These are phyloP conservation scores for Keqinozyma sinolaborantium DNA, from an alignment of 1,139 yeast genomes.

Conservation along the genomic window DNA sequence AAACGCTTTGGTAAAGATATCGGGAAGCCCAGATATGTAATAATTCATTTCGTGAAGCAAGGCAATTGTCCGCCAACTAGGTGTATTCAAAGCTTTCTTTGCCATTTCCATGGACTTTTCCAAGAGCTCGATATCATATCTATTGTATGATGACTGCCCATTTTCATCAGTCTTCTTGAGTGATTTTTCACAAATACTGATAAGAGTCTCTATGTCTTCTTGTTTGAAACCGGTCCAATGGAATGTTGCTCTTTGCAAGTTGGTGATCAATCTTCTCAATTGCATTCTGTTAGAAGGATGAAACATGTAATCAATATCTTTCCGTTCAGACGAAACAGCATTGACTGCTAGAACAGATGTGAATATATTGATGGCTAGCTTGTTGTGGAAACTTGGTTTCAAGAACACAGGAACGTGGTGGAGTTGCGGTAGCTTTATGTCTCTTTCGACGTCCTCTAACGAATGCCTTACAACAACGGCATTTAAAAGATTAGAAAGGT, in stretches of 20 bases:
- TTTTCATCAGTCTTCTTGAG: constrained; percentile 28
- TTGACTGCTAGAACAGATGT: constrained; percentile 66
- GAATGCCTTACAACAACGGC: constrained; percentile 55
- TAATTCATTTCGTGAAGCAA: constrained; percentile 63
- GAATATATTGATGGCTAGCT: constrained; percentile 57
- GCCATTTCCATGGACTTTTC: constrained; percentile 41
- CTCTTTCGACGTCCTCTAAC: constrained; percentile 47
- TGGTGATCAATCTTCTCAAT: constrained; percentile 53
- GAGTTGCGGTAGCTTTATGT: constrained; percentile 55
- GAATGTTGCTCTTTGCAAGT: constrained; percentile 64
- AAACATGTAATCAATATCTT: constrained; percentile 68
- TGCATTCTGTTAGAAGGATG: constrained; percentile 55
- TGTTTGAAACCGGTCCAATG: constrained; percentile 72
- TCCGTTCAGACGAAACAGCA: constrained; percentile 69
- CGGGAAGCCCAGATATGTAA: constrained; percentile 43
- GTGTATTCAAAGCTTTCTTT: constrained; percentile 44
- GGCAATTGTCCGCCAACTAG: constrained; percentile 55
- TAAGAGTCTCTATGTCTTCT: constrained; percentile 50
- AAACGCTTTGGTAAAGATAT: constrained; percentile 31
- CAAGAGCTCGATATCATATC: constrained; percentile 37
- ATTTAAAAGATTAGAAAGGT: constrained; percentile 39
- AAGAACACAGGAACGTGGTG: constrained; percentile 56
- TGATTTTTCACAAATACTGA: constrained; percentile 46
- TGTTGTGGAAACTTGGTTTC: constrained; percentile 60
- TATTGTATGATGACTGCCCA: constrained; percentile 25